Evolutionary conservation across 2,329 filamentous ascomycete species (phyloP), one percentile per base, ranked within the genome.

Genomic region (Pseudopithomyces chartarum): DNA sequence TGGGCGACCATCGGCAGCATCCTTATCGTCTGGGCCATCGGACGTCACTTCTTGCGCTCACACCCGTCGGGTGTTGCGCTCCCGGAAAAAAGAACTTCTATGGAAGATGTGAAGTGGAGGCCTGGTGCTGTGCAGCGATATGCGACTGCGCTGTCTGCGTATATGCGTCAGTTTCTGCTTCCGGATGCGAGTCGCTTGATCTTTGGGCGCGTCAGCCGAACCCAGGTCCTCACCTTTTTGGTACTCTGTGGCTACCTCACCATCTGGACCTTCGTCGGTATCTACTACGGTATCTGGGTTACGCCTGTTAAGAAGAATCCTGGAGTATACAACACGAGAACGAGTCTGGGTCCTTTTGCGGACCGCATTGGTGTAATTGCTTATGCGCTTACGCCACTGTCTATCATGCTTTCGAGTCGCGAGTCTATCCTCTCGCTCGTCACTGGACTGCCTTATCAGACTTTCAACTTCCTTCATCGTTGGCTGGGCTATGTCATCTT

Each of bases 401-500:
- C 87, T 0, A 76, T 92, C 29, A 74, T 90, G 46, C 80, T 92
- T 12, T 81, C 84, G n/a, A 87, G 81, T 55, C 82, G 90, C 39
- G 90, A 92, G 69, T 90, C 87, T 0, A 78, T 92, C 1, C 81
- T 92, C 3, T 89, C 86, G 0, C 70, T 90, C 13, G 73, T 91
- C 47, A 92, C 89, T 0, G 90, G 90, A 1, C 80, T 92, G 0
- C 89, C 90, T 0, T 91, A 91, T 66, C 89, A 92, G 39, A 85
- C 84, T 66, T 91, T 92, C 60, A 59, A 63, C 45, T 63, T 63
- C 42, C 51, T 69, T 42, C 53, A 65, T 39, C 58, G 89, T 32
- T 92, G 90, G 90, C 78, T 88, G 0, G 90, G 90, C 6, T 88
- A 89, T 59, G 81, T 92, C 65, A 91, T 93, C 60, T 84, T 90